Base-by-base conservation (phyloP, 371 early-diverging fungal species). In the Apophysomyces sp. region DNA sequence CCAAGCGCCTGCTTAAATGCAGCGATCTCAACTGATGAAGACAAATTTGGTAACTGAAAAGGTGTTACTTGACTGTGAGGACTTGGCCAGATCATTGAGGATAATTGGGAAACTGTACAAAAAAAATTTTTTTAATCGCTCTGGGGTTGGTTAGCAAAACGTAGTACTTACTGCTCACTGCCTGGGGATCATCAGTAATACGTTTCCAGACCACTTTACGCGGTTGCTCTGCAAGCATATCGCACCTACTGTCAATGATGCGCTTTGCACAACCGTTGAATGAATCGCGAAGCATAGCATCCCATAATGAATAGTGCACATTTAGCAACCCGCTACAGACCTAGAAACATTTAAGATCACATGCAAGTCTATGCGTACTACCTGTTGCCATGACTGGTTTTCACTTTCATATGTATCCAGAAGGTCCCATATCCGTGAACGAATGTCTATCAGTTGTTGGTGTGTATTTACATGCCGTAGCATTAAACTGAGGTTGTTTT, bases 291-390 rank as follows among this genome's bases (percentile, higher is more conserved):
- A 81, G 64, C 40, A 80, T 55, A 24, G 40, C 32, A 39, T 73
- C 62, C 80, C 82, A 85, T 24, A 82, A 40, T 7, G 80, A 77
- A 53, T 76, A 76, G 4, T 55, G 36, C 0, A 49, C 28, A 1
- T 54, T 63, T 4, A 81, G 52, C 13, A 82, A 29, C 5, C 32
- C 37, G 11, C 63, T 30, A 31, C 70, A 73, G 7, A 53, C 58
- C 62, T 61, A 57, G 21, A 13, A 4, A 41, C n/a, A 5, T 27
- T 39, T 39, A 51, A 15, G 5, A 54, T 34, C 13, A 41, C 13
- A n/a, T 36, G 4, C 13, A n/a, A 21, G 21, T 16, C 8, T 16
- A 7, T 30, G 30, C 49, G 16, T 60, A 1, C 41, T 66, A 65
- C 65, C 65, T 63, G 31, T 52, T 37, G 24, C 68, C 68, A 67